Percentiles rank a stretch among this genome's conserved stretches.
phyloP scores from a whole-genome alignment of 768 basidiomycete genomes.

The Porpolomopsis calyptriformis region DNA sequence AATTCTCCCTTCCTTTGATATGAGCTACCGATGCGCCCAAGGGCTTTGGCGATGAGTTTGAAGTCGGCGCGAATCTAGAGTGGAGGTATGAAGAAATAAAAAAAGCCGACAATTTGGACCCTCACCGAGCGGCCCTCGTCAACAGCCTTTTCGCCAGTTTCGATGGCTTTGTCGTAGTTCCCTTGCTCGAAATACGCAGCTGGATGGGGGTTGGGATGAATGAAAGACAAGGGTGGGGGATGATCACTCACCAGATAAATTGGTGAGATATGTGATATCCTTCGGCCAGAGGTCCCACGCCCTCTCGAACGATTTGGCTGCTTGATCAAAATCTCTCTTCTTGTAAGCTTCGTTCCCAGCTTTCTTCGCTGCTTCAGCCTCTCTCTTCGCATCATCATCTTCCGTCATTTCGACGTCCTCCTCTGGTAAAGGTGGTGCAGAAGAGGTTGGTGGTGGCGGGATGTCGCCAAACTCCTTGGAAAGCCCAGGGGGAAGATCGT shows the following conservation, averaged over 20 bases:
- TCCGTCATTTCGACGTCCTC: slow-evolving; percentile 64
- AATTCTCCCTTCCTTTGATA: slow-evolving; percentile 76
- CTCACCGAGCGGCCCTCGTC: slow-evolving; percentile 81
- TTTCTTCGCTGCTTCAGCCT: slow-evolving; percentile 72
- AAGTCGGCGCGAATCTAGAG: slow-evolving; percentile 77
- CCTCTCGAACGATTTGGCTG: slow-evolving; percentile 63
- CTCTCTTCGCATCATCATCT: slow-evolving; percentile 59
- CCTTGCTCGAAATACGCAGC: slow-evolving; percentile 93
- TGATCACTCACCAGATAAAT: slow-evolving; percentile 56
- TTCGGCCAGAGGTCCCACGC: slow-evolving; percentile 94
- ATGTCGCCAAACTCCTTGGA: slow-evolving; percentile 14
- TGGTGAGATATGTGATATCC: slow-evolving; percentile 89
- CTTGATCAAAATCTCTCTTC: slow-evolving; percentile 70
- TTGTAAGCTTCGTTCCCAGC: slow-evolving; percentile 78
- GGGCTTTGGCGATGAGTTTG: slow-evolving; percentile 91
- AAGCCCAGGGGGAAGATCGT: slow-evolving; percentile 61
- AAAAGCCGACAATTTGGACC: neutral
- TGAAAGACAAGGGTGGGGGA: neutral
- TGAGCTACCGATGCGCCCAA: slow-evolving; percentile 80
- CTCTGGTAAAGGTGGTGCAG: slow-evolving; percentile 34
- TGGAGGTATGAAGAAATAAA: neutral
- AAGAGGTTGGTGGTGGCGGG: slow-evolving; percentile 28
- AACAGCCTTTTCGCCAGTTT: slow-evolving; percentile 90
- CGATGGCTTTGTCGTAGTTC: slow-evolving; percentile 83
- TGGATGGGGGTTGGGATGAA: slow-evolving; percentile 17